A percentile compares a stretch with the other conserved stretches of the same genome.
These are phyloP conservation scores for Mortierella sp. DNA, from an alignment of 371 early-diverging fungal genomes.

Conservation along the genomic window DNA sequence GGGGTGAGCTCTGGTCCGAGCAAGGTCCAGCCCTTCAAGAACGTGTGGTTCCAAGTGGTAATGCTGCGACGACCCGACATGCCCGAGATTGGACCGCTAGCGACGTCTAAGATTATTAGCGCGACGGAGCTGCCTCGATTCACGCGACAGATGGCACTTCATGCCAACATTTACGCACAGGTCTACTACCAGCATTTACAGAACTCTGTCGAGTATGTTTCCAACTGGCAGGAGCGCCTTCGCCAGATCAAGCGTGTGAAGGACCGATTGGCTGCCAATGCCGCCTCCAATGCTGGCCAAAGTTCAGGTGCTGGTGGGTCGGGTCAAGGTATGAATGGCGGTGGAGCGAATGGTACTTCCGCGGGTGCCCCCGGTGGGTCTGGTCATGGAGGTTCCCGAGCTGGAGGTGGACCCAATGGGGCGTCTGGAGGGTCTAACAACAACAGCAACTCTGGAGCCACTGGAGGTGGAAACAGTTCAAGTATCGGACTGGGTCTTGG, in stretches of 20 bases:
- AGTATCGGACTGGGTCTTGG: constrained; percentile 49
- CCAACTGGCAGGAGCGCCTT: constrained; percentile 89
- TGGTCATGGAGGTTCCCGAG: constrained; percentile 13
- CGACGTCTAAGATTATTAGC: constrained; percentile 87
- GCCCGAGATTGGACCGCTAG: constrained; percentile 87
- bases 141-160: constrained; percentile 88
- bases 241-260: constrained; percentile 88
- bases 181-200: constrained; percentile 72
- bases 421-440: constrained; percentile 1
- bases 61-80: constrained; percentile 85
- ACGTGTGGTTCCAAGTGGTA: constrained; percentile 71
- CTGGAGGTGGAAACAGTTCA: constrained; percentile 24
- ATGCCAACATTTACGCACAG: constrained; percentile 93
- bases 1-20: constrained; percentile 5
- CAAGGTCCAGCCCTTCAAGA: constrained; percentile 55
- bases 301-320: constrained; percentile 19
- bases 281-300: constrained; percentile 5
- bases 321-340: constrained; percentile 2
- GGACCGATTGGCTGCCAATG: constrained; percentile 57
- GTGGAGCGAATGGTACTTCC: not conserved
- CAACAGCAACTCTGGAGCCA: constrained; percentile 1
- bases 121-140: constrained; percentile 82
- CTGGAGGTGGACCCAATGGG: constrained; percentile 14
- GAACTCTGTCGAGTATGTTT: constrained; percentile 77
- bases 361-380: constrained; percentile 13